Percentiles rank a stretch among this genome's conserved stretches.
phyloP scores from a whole-genome alignment of 305 asterid species.

The Lippia alba region DNA sequence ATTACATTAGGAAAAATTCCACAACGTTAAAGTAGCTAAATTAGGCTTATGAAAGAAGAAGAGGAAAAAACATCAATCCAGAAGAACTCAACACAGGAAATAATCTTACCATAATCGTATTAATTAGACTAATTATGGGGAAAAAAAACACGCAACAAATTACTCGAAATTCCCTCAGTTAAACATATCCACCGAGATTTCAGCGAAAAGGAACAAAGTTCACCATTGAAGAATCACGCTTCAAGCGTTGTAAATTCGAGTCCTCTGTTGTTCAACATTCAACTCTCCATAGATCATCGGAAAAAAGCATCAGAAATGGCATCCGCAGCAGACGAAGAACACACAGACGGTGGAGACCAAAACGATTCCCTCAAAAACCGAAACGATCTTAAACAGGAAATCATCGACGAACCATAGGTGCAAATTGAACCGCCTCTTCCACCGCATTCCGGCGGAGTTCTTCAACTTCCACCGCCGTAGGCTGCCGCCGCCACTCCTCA shows the following conservation, averaged over 20 bases:
- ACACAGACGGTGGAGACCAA: slow-evolving; percentile 62
- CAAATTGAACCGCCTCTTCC: slow-evolving; percentile 70
- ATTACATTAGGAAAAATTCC: slow-evolving; percentile 3
- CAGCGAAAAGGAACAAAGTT: not conserved
- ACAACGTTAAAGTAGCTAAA: slow-evolving; percentile 14
- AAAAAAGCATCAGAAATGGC: slow-evolving; percentile 58
- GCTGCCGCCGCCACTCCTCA: slow-evolving; percentile 41
- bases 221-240: not conserved
- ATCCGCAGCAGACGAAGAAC: slow-evolving; percentile 86
- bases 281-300: slow-evolving; percentile 12
- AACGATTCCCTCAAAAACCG: slow-evolving; percentile 64
- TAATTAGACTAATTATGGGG: slow-evolving; percentile 18
- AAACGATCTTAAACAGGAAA: slow-evolving; percentile 72
- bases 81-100: not conserved
- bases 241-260: not conserved
- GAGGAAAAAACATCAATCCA: not conserved
- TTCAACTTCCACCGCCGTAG: slow-evolving; percentile 58
- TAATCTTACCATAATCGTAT: slow-evolving; percentile 17
- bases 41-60: not conserved
- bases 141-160: slow-evolving; percentile 2
- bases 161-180: slow-evolving; percentile 15
- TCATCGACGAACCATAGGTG: slow-evolving; percentile 71
- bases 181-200: not conserved
- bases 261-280: not conserved
- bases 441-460: slow-evolving; percentile 59